Base-by-base conservation (phyloP, 2,329 filamentous ascomycete species). In the Fusarium sp. region DNA sequence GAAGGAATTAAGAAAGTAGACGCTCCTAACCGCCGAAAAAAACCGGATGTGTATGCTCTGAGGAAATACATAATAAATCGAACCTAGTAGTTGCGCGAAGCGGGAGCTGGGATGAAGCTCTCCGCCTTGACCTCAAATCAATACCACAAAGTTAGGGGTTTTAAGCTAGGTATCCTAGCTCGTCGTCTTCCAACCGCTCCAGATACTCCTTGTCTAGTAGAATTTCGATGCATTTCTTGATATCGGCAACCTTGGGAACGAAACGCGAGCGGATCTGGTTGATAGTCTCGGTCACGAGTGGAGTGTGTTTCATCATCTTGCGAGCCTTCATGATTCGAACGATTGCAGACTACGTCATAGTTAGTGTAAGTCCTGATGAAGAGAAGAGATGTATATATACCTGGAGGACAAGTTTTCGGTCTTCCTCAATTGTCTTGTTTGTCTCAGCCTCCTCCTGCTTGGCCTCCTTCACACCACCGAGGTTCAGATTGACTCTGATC, bases 161-260 rank as follows among this genome's bases (percentile, higher is more conserved):
- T 88, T 89, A 98, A 76, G 95, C 95, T 73, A 98, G 90, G 81
- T 98, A 98, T 62, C 95, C 94, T 67, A 99, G 88, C 79, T 98
- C 94, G 78, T 98, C 96, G 59, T 93, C 94, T 50, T 98, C 96
- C 64, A 98, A 85, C 62, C 96, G 93, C 86, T 99, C 96, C 52
- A 99, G 89, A 78, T 99, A 99, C 82, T 99, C 96, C 86, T 99
- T 99, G 86, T 99, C 96, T 72, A 99, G 91, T 42, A 99, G 87
- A 72, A 97, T 97, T 83, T 99, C 96, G 80, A 99, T 98, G 82
- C 96, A 98, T 85, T 98, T 99, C 87, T 99, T 99, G 88, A 99
- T 99, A 76, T 99, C 96, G 18, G 90, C 87, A 33, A 99, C 89
- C 84, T 97, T 97, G 42, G 96, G 96, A 63, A 94, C 91, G 82